Base-by-base conservation (phyloP, 176 grass and related monocot genomes). In the Triticum monococcum region DNA sequence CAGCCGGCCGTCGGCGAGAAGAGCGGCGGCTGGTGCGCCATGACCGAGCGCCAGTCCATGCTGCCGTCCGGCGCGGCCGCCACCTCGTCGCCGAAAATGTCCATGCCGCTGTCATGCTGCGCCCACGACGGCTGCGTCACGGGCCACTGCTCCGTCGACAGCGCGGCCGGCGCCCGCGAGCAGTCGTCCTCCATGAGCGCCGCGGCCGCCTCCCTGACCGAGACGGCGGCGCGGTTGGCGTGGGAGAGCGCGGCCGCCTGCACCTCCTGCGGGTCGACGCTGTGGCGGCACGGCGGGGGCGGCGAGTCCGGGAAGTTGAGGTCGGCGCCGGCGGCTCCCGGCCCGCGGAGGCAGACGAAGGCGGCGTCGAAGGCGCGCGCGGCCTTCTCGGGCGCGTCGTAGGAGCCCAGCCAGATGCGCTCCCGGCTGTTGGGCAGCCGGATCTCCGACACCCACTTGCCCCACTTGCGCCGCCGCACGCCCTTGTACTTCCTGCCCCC, bases 391-490 rank as follows among this genome's bases (percentile, higher is more conserved):
- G 93, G 93, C 8, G 90, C 41, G 85, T 95, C 93, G 66, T 95
- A 92, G 41, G 93, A 95, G 62, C 93, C 90, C 3, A 95, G 88
- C 93, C 93, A 95, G 37, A 95, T 95, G 78, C 93, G 93, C 74
- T 95, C 93, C 37, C 93, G 93, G 88, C 93, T 95, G 85, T 95
- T 95, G 71, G 93, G 93, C 38, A 95, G 90, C 50, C 96, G 88
- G 72, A 98, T 95, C 93, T 98, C 96, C 57, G 96, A 94, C 64
- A 98, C 96, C 96, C 96, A 98, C 87, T 98, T 98, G 86, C 96
- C 96, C 96, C 96, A 98, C 90, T 98, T 98, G 22, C 96, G 80
- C 96, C 36, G 86, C 74, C 93, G 85, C 85, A 92, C 93, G 64
- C 93, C 93, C 90, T 82, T 95, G 84, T 86, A 95, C 82, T 92